Base-by-base conservation (phyloP, 305 asterid genomes). In the Fraxinus velutina region DNA sequence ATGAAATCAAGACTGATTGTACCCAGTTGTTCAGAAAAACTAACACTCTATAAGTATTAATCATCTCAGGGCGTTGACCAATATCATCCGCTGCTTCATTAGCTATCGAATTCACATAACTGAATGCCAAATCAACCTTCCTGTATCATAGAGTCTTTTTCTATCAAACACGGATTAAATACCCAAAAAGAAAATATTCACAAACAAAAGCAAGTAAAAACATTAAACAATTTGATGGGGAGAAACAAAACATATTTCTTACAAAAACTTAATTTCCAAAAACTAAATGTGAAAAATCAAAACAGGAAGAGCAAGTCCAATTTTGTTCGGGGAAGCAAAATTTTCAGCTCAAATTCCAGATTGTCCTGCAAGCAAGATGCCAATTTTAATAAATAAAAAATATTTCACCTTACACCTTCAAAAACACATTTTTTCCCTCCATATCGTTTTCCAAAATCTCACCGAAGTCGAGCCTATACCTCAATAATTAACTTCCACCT, bases 1-100 rank as follows among this genome's bases (percentile, higher is more conserved):
- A 88, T 74, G 94, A 87, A 83, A 93, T 88, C 84, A 95, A 87
- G 78, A 87, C 84, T 42, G 88, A 85, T 85, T 92, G 97, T 64
- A 93, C 86, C 99, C 98, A 95, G 36, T 87, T 87, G 85, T 88
- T 89, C 82, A 93, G 80, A 83, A 87, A 92, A 81, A 80, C 89
- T 60, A 89, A 82, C 37, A 90, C 84, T 87, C 99, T 91, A 27
- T 93, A 90, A 79, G 88, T 80, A 87, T 89, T 91, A 84, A 95
- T 77, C n/a, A 88, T 91, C 86, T 92, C 96, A 19, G 79, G 44
- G 78, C 39, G 34, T 83, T 64, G 81, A 36, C 77, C 55, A 57
- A 72, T 82, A 75, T 86, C 90, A 34, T 83, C 88, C 32, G 21
- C 71, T 64, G 77, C 88, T 74, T 37, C 76, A 2, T 9, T 66